Percentiles rank a stretch among this genome's conserved stretches.
Conservation (phyloP, 495 filamentous ascomycete species). For the Aspergillus sclerotioniger region DNA sequence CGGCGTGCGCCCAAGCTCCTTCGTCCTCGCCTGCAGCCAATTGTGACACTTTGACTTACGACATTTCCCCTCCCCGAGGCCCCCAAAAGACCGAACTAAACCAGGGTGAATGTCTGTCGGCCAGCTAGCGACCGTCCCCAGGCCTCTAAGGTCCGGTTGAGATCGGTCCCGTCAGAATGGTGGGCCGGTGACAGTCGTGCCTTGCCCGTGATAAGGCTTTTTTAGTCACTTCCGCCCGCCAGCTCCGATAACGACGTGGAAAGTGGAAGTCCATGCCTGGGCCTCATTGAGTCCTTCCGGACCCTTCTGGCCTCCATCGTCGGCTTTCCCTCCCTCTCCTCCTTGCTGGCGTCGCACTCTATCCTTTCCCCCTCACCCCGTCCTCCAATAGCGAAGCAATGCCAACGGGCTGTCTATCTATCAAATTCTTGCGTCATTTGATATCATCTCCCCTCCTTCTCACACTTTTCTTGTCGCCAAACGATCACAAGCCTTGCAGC, state of each 20-base stretch:
- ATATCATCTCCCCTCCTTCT: constrained; percentile 11
- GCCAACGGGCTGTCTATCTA: constrained; percentile 14
- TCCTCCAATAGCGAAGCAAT: constrained; percentile 11
- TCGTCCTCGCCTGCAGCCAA: background rate
- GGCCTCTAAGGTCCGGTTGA: background rate
- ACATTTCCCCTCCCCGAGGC: background rate
- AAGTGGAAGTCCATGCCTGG: background rate
- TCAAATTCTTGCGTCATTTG: constrained; percentile 22
- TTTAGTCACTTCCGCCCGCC: constrained; percentile 19
- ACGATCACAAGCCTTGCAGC: background rate
- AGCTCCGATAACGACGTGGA: constrained; percentile 9
- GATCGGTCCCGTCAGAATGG: background rate
- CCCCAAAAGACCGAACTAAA: background rate
- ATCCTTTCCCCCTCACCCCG: constrained; percentile 9
- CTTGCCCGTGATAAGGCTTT: constrained; percentile 22
- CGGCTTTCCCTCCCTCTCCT: background rate
- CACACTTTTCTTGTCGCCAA: background rate
- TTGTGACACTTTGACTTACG: background rate
- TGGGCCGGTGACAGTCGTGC: constrained; percentile 17
- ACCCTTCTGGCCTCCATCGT: background rate
- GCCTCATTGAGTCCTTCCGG: constrained; percentile 1
- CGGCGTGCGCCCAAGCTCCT: background rate
- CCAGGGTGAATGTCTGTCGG: background rate
- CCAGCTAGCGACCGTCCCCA: background rate
- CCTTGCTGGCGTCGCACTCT: background rate